Base-by-base conservation (phyloP, 345 rosid genomes). In the Sonneratia alba region DNA sequence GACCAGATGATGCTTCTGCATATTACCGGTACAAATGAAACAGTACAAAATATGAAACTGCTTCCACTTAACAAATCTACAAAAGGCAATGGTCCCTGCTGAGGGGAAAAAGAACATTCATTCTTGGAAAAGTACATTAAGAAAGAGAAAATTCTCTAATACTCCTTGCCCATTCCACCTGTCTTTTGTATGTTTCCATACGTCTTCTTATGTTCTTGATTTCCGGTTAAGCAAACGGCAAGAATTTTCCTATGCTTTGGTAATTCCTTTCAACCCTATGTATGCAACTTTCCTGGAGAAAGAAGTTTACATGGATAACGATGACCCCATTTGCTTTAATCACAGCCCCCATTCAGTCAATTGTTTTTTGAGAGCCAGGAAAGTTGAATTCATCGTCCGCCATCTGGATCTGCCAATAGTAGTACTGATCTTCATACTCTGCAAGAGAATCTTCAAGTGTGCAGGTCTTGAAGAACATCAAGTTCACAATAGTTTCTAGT, bases 391-490 rank as follows among this genome's bases (percentile, higher is more conserved):
- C 69, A 66, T 81, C 86, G 27, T 74, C 76, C 70, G 67, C 62
- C 63, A 82, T 81, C 74, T 86, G 79, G 74, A 84, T 74, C 72
- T 75, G 57, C 77, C 75, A 67, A 38, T 71, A 71, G 69, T 69
- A 69, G 68, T 27, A 71, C 62, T 42, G 32, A 0, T 67, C 79
- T 37, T 84, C 83, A 71, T 55, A 70, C 67, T 79, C 76, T 2
- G 56, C 36, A 0, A 70, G 76, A 36, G 48, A 76, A 71, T 40
- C 74, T 56, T 62, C 69, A 16, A 49, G 13, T 62, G 21, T 22
- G 83, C 95, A 88, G 83, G 86, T 88, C 74, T 83, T 82, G 77
- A 79, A 83, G 77, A 95, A 95, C 40, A 81, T 22, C 76, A 72
- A 85, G 71, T 79, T 85, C 55, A 87, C 81, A 40, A 88, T 78